These are phyloP conservation scores for Pichia sp. DNA, from an alignment of 1,139 yeast genomes.

Conservation along the genomic window DNA sequence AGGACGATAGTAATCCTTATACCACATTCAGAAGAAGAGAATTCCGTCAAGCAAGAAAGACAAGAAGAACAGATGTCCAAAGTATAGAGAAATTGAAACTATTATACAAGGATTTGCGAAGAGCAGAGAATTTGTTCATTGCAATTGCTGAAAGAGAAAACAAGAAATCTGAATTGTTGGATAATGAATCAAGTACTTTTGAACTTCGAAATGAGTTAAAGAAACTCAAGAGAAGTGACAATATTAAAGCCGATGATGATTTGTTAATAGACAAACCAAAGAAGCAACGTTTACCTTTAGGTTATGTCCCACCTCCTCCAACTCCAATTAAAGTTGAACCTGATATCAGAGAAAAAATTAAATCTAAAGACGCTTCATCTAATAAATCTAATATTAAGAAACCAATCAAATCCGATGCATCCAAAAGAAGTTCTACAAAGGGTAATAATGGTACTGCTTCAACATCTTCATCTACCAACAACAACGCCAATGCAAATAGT, in stretches of 20 bases:
- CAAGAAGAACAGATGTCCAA: conserved; percentile 90
- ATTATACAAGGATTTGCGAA: conserved; percentile 72
- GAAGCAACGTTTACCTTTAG: conserved; percentile 44
- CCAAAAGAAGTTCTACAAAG: conserved; percentile 2
- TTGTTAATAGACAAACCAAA: conserved; percentile 78
- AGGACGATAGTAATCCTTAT: conserved; percentile 90
- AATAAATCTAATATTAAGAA: neutral
- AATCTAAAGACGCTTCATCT: neutral
- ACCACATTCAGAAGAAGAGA: conserved; percentile 96
- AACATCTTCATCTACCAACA: neutral
- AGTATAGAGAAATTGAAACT: conserved; percentile 82
- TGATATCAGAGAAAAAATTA: conserved; percentile 1
- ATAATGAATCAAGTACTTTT: conserved; percentile 63
- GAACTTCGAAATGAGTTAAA: conserved; percentile 71
- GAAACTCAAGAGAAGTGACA: conserved; percentile 67
- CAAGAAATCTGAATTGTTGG: conserved; percentile 55
- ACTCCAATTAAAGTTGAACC: conserved; percentile 4
- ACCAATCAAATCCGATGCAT: neutral
- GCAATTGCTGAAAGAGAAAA: conserved; percentile 75
- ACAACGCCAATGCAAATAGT: conserved; percentile 4
- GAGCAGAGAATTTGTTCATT: conserved; percentile 70
- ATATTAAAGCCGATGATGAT: conserved; percentile 83
- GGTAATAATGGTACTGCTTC: neutral
- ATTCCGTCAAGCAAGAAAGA: conserved; percentile 92
- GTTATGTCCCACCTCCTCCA: conserved; percentile 23